Base-by-base conservation (phyloP, 257 asterid species). In the Gentiana dahurica region DNA sequence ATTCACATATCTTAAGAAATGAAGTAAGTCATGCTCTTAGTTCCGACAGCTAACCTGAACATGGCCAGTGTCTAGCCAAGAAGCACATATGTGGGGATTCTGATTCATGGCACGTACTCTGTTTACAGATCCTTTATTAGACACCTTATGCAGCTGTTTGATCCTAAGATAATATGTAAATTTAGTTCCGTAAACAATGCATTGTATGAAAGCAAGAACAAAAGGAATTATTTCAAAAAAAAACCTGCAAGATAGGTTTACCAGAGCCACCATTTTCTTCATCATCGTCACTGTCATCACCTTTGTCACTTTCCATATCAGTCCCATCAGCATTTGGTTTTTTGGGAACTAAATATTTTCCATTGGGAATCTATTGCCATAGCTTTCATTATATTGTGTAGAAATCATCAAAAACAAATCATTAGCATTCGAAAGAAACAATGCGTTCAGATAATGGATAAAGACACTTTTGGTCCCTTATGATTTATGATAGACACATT, bases 51-150 rank as follows among this genome's bases (percentile, higher is more conserved):
- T 65, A 75, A 88, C 97, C 95, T 88, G 95, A 71, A 92, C 95
- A 75, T 68, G 88, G 39, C 95, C 91, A 0, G 79, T 69, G 63
- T 81, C 98, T 45, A 79, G 74, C 98, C 98, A 92, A 3, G 98
- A 77, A 60, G 97, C 98, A 74, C 94, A 86, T 55, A 92, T 88
- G 71, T 92, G 86, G 39, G 94, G 84, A 57, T 77, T 74, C 70
- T 90, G 97, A n/a, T 74, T 70, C 97, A 88, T 92, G 43, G 95
- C 88, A 49, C 95, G 94, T 67, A 92, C 75, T 62, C 98, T 81
- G 68, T 92, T 92, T 49, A 92, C 82, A 62, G 89, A 73, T 55
- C 97, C 98, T 63, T 81, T 80, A 34, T 92, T 97, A 70, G 50
- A 59, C 38, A 88, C 82, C 67, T 83, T 83, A 35, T 73, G 82